Evolutionary conservation across 2,329 filamentous ascomycete species (phyloP), one percentile per base, ranked within the genome.

Genomic region (Stachybotrys elegans): DNA sequence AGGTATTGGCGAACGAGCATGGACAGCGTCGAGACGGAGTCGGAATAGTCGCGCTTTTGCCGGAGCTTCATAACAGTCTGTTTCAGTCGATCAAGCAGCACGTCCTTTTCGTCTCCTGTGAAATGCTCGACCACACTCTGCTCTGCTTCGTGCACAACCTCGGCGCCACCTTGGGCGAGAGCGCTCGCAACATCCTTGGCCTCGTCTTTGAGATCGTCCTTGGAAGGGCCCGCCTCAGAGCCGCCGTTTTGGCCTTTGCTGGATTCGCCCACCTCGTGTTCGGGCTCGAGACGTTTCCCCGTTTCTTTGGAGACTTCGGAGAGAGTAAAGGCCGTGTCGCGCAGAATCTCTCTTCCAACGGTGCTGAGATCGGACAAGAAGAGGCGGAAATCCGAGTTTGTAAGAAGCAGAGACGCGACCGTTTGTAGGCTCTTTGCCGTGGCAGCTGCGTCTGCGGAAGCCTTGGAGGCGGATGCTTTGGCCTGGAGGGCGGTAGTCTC

Each of bases 341-440:
- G 83, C 60, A 96, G 90, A 1, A 97, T 84, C 59, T 95, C 86
- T 34, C 86, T 82, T 12, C 84, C 86, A 38, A 96, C 78, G 0
- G 83, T 83, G 37, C 83, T 82, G 32, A 95, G 67, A 56, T 97
- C 92, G 11, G 84, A 80, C 36, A 96, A 70, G 55, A 97, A 90
- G 6, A 91, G 73, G 31, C 91, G 83, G 62, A 97, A 96, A 57
- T 96, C 90, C 0, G 86, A 83, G 60, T 97, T 97, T 13, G 88
- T 89, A 35, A 97, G 71, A 1, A 96, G 76, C n/a, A 97, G 71
- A 4, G 84, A 86, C 22, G 86, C 84, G 1, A 97, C 81, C 0
- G 90, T 95, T 46, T 83, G 84, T 39, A 95, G 68, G 61, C 90
- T 95, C 57, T 86, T 75, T 57, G 91, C 91, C 14, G 87, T 57